A percentile compares a stretch with the other conserved stretches of the same genome.
Conservation (phyloP, 2,329 filamentous ascomycete genomes). For the Fusarium sp. region DNA sequence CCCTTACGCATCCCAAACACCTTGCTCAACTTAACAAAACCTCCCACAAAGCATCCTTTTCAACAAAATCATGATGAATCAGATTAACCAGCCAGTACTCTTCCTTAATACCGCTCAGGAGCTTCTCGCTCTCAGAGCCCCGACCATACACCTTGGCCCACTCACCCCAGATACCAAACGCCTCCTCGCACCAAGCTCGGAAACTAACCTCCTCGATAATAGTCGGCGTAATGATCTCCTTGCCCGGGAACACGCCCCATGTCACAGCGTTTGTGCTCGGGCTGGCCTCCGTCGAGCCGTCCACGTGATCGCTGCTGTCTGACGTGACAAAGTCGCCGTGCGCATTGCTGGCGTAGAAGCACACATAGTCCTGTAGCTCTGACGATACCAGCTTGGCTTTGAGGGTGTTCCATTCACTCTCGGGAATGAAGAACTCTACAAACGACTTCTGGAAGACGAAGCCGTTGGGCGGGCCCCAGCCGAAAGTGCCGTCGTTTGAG, state of each 20-base stretch:
- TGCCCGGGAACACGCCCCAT: conserved; percentile 94
- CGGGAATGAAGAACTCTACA: conserved; percentile 92
- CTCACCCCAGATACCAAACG: conserved; percentile 94
- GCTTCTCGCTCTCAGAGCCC: conserved; percentile 75
- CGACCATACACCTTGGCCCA: conserved; percentile 91
- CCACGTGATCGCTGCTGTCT: conserved; percentile 59
- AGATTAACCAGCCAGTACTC: conserved; percentile 92
- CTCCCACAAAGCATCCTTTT: conserved; percentile 79
- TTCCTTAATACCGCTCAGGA: conserved; percentile 75
- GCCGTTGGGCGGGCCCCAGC: conserved; percentile 92
- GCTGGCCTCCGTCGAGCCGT: conserved; percentile 50
- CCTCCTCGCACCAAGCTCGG: conserved; percentile 93
- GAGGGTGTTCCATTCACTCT: conserved; percentile 77
- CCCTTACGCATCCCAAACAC: conserved; percentile 4
- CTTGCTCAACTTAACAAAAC: conserved; percentile 62
- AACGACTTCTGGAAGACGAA: conserved; percentile 99
- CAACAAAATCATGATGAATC: conserved; percentile 83
- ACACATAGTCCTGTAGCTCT: conserved; percentile 75
- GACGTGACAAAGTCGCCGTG: conserved; percentile 83
- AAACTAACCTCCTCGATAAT: conserved; percentile 98
- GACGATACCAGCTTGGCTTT: conserved; percentile 70
- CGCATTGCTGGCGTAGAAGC: conserved; percentile 88
- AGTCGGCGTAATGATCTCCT: conserved; percentile 95
- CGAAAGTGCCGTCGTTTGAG: conserved; percentile 83
- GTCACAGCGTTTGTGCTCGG: conserved; percentile 90